Conservation (phyloP, 495 filamentous ascomycete species). For the Penicillium coprophilum region DNA sequence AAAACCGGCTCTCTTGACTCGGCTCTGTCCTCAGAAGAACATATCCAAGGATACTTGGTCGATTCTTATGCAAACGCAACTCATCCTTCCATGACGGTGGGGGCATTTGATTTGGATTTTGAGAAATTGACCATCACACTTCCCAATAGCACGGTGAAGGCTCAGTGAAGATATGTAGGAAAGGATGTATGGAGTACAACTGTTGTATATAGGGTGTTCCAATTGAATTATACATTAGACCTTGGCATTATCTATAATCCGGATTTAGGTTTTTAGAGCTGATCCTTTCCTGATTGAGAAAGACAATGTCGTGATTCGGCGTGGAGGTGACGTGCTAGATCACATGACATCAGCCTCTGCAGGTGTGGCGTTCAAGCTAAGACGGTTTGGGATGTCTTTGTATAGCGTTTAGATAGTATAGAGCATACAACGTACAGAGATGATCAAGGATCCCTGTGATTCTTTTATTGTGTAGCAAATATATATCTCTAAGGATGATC, state of each 20-base stretch:
- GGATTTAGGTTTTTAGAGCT: constrained; percentile 8
- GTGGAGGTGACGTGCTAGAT: constrained; percentile 29
- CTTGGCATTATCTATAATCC: not conserved
- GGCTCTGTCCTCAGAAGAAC: constrained; percentile 34
- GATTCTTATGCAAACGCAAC: constrained; percentile 26
- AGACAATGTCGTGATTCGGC: constrained; percentile 24
- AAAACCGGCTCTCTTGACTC: constrained; percentile 43
- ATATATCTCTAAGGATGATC: not conserved
- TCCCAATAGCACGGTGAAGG: constrained; percentile 37
- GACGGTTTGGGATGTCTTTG: not conserved
- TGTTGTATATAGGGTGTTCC: no score
- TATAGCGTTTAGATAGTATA: no score
- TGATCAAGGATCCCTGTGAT: no score
- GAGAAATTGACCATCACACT: constrained; percentile 42
- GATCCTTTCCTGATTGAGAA: constrained; percentile 9
- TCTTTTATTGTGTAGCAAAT: not conserved
- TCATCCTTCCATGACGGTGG: constrained; percentile 22
- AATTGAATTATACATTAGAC: no score
- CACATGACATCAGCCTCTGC: constrained; percentile 18
- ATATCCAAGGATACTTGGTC: constrained; percentile 38
- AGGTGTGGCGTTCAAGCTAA: constrained; percentile 4
- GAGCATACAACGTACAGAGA: no score
- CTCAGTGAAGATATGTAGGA: not conserved
- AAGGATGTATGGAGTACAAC: not conserved
- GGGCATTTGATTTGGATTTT: constrained; percentile 44